These are phyloP conservation scores for Tulasnella sp. DNA, from an alignment of 768 basidiomycete species.

Conservation along the genomic window DNA sequence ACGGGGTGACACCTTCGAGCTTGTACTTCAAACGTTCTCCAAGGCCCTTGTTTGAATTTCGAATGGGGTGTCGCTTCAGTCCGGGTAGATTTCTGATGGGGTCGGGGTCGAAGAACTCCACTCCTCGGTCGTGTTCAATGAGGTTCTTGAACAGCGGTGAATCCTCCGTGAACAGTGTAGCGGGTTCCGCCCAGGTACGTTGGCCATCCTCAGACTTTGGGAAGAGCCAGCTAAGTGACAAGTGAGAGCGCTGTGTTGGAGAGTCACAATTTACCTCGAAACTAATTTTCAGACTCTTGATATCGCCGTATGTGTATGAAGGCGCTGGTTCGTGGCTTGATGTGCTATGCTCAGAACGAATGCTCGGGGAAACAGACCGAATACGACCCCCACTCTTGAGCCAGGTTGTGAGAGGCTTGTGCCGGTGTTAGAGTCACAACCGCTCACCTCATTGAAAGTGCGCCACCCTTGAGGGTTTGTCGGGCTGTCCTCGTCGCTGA, in stretches of 20 bases:
- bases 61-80: neutral
- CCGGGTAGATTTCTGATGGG: neutral
- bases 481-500: neutral
- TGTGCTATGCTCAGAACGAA: neutral
- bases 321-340: neutral
- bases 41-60: neutral
- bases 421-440: neutral
- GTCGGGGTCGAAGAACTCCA: neutral
- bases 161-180: constrained; percentile 7
- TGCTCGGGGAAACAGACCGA: neutral
- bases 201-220: constrained; percentile 11
- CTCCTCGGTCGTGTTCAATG: neutral
- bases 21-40: neutral
- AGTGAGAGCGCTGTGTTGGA: no score
- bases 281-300: neutral
- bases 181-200: neutral
- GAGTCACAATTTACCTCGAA: neutral
- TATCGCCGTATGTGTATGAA: neutral
- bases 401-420: neutral
- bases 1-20: constrained; percentile 11
- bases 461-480: neutral
- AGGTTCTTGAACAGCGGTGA: neutral
- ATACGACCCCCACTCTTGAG: neutral
- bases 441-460: neutral
- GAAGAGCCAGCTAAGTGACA: neutral